phyloP scores from a whole-genome alignment of 768 basidiomycete genomes.

The Boletus fagicola region DNA sequence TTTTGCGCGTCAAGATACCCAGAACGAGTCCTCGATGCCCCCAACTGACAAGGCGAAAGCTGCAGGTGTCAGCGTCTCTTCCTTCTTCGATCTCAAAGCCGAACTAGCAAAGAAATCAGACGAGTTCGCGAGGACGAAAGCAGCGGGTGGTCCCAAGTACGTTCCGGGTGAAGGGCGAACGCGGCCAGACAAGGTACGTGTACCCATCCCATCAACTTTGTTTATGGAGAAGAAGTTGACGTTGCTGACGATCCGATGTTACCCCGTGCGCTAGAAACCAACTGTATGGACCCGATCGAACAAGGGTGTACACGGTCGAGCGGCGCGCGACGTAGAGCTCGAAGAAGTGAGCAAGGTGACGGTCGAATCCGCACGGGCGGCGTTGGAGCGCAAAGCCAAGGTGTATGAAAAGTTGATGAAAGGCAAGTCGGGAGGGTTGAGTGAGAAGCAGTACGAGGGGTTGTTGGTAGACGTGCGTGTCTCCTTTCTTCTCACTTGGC shows the following conservation, averaged over 20 bases:
- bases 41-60: constrained; percentile 58
- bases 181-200: constrained; percentile 65
- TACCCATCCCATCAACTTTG: not conserved
- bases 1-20: constrained; percentile 1
- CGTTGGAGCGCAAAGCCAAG: constrained; percentile 73
- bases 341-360: constrained; percentile 69
- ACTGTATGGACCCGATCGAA: constrained; percentile 76
- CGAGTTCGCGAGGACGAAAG: constrained; percentile 64
- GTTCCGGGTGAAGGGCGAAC: constrained; percentile 57
- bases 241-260: not conserved
- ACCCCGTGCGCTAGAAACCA: constrained; percentile 53
- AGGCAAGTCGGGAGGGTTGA: constrained; percentile 77
- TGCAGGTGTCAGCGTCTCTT: constrained; percentile 66
- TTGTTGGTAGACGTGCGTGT: constrained; percentile 74
- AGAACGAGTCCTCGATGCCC: constrained; percentile 34
- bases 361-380: constrained; percentile 66
- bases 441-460: constrained; percentile 67
- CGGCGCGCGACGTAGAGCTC: constrained; percentile 65
- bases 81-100: constrained; percentile 80
- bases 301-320: constrained; percentile 65
- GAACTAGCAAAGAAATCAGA: constrained; percentile 49
- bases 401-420: constrained; percentile 76
- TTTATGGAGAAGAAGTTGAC: not conserved
- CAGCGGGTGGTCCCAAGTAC: constrained; percentile 48
- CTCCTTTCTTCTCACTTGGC: not conserved